Percentiles rank a stretch among this genome's conserved stretches.
Conservation (phyloP, 2,329 filamentous ascomycete genomes). For the Dactylellina leptospora region DNA sequence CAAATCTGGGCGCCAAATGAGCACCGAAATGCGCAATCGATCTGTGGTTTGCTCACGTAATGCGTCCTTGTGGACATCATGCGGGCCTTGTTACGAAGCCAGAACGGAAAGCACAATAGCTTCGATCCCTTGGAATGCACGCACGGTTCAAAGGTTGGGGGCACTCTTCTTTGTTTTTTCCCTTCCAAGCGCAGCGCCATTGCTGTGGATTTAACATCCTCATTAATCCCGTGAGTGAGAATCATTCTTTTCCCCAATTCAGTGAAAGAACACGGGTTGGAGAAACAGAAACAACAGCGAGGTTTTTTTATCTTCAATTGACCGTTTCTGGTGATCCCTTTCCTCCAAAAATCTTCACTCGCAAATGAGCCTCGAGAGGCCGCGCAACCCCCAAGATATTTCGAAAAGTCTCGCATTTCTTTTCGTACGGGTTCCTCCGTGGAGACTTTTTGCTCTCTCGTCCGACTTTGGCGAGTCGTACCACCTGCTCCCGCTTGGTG, state of each 20-base stretch:
- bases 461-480: conserved; percentile 12
- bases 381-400: conserved; percentile 21
- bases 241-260: conserved; percentile 35
- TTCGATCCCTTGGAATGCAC: conserved; percentile 17
- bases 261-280: conserved; percentile 14
- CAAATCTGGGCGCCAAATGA: conserved; percentile 28
- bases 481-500: conserved; percentile 23
- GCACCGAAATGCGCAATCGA: conserved; percentile 28
- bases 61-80: conserved; percentile 18
- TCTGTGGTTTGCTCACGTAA: conserved; percentile 39
- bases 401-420: conserved; percentile 3
- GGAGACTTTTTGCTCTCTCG: conserved; percentile 10
- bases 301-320: neutral
- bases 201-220: neutral
- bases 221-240: conserved; percentile 11
- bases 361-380: neutral
- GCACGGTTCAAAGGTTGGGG: neutral
- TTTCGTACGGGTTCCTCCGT: conserved; percentile 33
- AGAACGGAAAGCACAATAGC: conserved; percentile 3
- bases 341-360: neutral
- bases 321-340: neutral
- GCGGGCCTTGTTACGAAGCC: conserved; percentile 6
- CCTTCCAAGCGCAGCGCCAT: conserved; percentile 1
- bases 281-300: neutral
- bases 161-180: conserved; percentile 9